Evolutionary conservation across 2,329 filamentous ascomycete genomes (phyloP), one percentile per base, ranked within the genome.

Genomic region (Xylariaceae sp.): DNA sequence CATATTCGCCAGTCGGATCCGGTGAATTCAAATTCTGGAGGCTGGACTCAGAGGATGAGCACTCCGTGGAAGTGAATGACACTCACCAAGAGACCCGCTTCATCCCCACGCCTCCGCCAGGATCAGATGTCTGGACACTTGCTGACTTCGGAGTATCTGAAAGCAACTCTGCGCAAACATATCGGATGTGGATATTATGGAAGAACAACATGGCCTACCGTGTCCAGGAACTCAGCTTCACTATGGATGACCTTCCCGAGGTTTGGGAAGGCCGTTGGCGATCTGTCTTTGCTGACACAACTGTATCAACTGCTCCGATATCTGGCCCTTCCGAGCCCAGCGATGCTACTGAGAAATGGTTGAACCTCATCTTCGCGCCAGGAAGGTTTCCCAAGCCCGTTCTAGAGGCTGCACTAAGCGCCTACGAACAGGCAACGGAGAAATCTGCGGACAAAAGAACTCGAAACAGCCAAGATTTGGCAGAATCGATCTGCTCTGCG

Each of bases 11-110:
- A 1, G 77, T 92, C 43, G 83, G 88, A 19, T 75, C 80, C 25
- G 84, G 92, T 22, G 82, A 90, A 53, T 96, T 98, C 70, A 96
- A 94, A 57, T 89, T 98, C 54, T 98, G 89, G 86, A 70, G 65
- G 44, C 60, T 77, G n/a, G 75, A 75, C 33, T 74, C 83, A 13
- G 75, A 79, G 45, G 75, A 80, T 33, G 72, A 72, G 46, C 69
- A 82, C 48, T 67, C 64, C 3, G 56, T 87, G 14, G 68, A 78
- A 7, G 67, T 93, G 11, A 72, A 77, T 42, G 86, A 93, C 47
- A 63, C 86, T 15, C 88, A 84, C 46, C 73, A 83, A 0, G 67
- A 72, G 9, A 53, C 64, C 6, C 65, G 70, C 10, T 65, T 92
- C 19, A 68, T 81, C 17, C 83, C 88, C 2, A 75, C 75, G 39